Base-by-base conservation (phyloP, 139 green algal species). In the Ettlia oleoabundans region DNA sequence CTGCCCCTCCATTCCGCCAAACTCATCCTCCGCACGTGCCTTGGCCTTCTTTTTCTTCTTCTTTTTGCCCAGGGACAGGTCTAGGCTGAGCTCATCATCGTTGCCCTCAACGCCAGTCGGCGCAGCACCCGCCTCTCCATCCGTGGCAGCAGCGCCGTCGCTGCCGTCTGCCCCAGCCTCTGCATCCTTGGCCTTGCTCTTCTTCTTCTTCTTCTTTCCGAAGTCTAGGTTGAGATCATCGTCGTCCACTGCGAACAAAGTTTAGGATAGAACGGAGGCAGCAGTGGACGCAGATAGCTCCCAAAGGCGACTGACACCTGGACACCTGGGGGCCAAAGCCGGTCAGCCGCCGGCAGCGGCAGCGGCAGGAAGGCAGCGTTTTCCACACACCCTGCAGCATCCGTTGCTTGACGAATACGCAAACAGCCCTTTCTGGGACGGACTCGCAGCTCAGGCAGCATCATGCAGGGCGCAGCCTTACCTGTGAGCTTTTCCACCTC, bases 141-240 rank as follows among this genome's bases (percentile, higher is more conserved):
- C n/a, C n/a, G n/a, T n/a, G n/a, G n/a, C n/a, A n/a, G n/a, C n/a
- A n/a, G n/a, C 71, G 71, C 21, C 80, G 37, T 77, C 81, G 30
- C 35, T 58, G 30, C 28, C 67, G 43, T 82, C 74, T 52, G 69
- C 75, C 10, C 58, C 22, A 4, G 53, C 47, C 37, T 30, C 19
- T 30, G 62, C 58, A 18, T 76, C 55, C 78, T 70, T 74, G 40
- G 52, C 28, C 66, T 85, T 80, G 55, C 41, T 88, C 82, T 91
- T 91, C 66, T 90, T 90, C 78, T 91, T 91, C 65, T 91, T 91
- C 82, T 89, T 89, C 58, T 91, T 86, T 26, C 85, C 85, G 75
- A 89, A 89, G 13, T 85, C 84, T n/a, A 88, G 69, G 82, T 76
- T 68, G 33, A 88, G 42, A 28, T 83, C 69, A 43, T 81, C 84